A percentile compares a stretch with the other conserved stretches of the same genome.
Evolutionary conservation across 164 flowering plant species (phyloP).

Genomic region (Macadamia integrifolia): DNA sequence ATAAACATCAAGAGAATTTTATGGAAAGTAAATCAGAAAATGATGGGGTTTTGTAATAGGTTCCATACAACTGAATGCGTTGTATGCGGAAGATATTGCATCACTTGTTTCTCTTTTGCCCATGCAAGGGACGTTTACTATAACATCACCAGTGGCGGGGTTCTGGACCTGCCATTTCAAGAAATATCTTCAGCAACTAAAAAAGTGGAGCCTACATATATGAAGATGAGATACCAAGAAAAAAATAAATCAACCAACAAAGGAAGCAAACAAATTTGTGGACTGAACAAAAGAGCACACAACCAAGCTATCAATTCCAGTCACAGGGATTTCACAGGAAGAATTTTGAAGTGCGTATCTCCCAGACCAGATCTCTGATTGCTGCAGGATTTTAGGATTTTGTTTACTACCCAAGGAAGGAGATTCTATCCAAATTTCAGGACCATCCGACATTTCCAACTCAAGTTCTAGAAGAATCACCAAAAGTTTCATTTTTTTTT

Average conservation of each 20-base stretch:
- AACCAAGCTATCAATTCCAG: no score
- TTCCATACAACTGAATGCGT: slow-evolving; percentile 62
- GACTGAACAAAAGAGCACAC: no score
- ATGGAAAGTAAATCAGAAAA: not conserved
- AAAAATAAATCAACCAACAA: not conserved
- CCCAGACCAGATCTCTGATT: no score
- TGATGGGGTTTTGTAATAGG: not conserved
- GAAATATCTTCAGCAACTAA: slow-evolving; percentile 7
- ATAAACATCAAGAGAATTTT: not conserved
- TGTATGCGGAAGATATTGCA: slow-evolving; percentile 83
- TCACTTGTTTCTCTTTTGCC: slow-evolving; percentile 79
- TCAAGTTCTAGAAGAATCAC: no score
- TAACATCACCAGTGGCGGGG: slow-evolving; percentile 86
- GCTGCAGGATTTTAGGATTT: no score
- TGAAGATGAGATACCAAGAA: not conserved
- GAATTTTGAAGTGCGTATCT: no score
- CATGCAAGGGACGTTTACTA: slow-evolving; percentile 81
- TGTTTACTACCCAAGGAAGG: no score
- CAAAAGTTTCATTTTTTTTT: no score
- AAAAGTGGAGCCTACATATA: not conserved
- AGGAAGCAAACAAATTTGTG: no score
- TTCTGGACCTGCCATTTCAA: slow-evolving; percentile 59
- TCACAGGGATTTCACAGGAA: no score
- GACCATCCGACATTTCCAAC: no score
- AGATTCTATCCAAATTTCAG: no score